These are phyloP conservation scores for Smallanthus sonchifolius DNA, from an alignment of 129 eudicot species.

Conservation along the genomic window DNA sequence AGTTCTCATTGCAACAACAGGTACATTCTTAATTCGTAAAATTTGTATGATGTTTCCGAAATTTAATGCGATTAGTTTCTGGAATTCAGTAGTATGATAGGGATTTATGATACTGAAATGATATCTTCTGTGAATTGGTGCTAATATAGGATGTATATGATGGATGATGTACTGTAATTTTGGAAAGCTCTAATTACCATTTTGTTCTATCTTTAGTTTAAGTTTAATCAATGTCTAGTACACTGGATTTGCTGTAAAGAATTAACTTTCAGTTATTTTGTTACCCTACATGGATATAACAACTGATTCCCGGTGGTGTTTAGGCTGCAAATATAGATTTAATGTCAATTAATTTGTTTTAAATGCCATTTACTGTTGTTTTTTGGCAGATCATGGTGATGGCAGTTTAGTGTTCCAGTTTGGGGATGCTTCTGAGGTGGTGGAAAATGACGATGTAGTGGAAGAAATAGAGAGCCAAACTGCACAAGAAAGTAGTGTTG, in stretches of 20 bases:
- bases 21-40: conserved; percentile 25
- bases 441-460: conserved; percentile 27
- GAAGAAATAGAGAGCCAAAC: conserved; percentile 27
- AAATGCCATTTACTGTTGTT: conserved; percentile 15
- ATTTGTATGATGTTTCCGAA: neutral
- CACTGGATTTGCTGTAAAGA: neutral
- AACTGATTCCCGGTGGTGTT: neutral
- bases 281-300: neutral
- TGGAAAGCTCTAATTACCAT: neutral
- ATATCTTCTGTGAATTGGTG: neutral
- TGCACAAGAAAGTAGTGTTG: conserved; percentile 16
- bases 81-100: neutral
- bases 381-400: conserved; percentile 58
- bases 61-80: conserved; percentile 2
- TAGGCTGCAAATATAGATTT: neutral
- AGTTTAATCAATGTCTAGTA: neutral
- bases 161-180: neutral
- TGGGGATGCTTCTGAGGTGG: conserved; percentile 67
- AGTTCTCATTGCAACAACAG: conserved; percentile 58
- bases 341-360: neutral
- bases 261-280: conserved; percentile 1
- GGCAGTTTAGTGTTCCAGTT: conserved; percentile 73
- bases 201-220: neutral
- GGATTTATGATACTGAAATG: neutral
- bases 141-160: neutral